A percentile compares a stretch with the other conserved stretches of the same genome.
Conservation (phyloP, 2,329 filamentous ascomycete genomes). For the Byssothecium circinans region DNA sequence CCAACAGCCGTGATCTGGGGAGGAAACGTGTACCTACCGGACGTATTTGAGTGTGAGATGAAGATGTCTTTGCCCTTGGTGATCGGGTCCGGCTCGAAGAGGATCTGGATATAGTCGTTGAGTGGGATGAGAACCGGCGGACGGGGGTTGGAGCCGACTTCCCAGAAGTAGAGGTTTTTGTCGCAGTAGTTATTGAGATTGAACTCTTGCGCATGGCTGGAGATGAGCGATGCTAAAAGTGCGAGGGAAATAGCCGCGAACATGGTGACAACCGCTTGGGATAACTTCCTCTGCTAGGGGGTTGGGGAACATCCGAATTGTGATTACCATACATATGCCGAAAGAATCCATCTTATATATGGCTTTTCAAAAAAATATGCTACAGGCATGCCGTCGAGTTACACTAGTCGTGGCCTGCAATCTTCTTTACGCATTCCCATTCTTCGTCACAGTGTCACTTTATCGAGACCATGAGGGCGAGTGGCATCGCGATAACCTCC, state of each 20-base stretch:
- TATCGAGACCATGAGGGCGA: too few species aligned
- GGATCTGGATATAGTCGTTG: background rate
- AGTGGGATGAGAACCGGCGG: background rate
- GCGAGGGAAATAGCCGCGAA: background rate
- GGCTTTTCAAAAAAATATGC: too few species aligned
- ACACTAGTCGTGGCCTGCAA: too few species aligned
- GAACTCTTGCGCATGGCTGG: background rate
- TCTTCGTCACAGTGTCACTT: too few species aligned
- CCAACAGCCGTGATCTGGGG: too few species aligned
- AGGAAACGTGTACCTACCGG: too few species aligned
- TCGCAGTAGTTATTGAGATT: constrained; percentile 6
- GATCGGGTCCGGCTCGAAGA: background rate
- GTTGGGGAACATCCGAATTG: too few species aligned
- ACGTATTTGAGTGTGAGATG: background rate
- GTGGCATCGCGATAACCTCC: too few species aligned
- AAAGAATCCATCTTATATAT: too few species aligned
- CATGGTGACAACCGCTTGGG: background rate
- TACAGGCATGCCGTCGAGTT: too few species aligned
- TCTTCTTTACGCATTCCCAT: too few species aligned
- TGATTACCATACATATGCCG: too few species aligned
- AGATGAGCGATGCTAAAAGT: background rate
- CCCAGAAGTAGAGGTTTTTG: constrained; percentile 1
- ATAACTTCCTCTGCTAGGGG: background rate
- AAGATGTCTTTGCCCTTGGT: constrained; percentile 4
- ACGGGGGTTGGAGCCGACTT: background rate